Evolutionary conservation across 2,329 filamentous ascomycete genomes (phyloP).

Genomic region (Pseudopithomyces chartarum): DNA sequence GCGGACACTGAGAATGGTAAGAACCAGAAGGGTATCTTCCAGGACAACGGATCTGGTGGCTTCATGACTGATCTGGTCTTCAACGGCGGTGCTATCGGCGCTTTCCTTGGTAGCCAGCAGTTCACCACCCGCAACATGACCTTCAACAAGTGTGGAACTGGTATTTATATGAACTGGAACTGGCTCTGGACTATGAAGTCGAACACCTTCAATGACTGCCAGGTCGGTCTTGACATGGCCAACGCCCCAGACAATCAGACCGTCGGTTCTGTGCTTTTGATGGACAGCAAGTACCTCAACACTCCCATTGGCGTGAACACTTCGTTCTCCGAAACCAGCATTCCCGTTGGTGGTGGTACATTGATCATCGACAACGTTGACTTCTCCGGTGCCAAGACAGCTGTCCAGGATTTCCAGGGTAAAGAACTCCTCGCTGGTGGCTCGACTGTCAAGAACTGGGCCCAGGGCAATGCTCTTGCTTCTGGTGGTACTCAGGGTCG

Average conservation of each 20-base stretch:
- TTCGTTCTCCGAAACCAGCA: conserved; percentile 71
- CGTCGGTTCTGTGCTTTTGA: conserved; percentile 82
- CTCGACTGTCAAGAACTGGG: conserved; percentile 71
- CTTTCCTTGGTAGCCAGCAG: conserved; percentile 68
- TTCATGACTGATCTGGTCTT: conserved; percentile 65
- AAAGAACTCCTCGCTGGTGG: conserved; percentile 71
- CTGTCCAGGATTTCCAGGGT: conserved; percentile 65
- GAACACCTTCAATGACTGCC: conserved; percentile 53
- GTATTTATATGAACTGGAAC: conserved; percentile 61
- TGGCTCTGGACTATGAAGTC: conserved; percentile 57
- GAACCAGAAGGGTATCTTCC: conserved; percentile 64
- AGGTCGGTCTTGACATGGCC: conserved; percentile 56
- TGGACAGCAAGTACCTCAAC: conserved; percentile 80
- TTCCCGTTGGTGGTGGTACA: conserved; percentile 75
- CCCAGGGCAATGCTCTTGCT: conserved; percentile 77
- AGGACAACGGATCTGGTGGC: conserved; percentile 65
- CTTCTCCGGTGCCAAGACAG: conserved; percentile 71
- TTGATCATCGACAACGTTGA: conserved; percentile 90
- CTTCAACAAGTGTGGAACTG: conserved; percentile 56
- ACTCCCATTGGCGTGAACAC: conserved; percentile 79
- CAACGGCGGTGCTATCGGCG: conserved; percentile 64
- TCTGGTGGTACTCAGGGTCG: conserved; percentile 48
- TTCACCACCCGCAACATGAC: conserved; percentile 58
- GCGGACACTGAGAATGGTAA: conserved; percentile 41
- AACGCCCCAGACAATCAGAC: conserved; percentile 67